Base-by-base conservation (phyloP, 805 yeast species). In the Saccharomycopsis fibuligera region DNA sequence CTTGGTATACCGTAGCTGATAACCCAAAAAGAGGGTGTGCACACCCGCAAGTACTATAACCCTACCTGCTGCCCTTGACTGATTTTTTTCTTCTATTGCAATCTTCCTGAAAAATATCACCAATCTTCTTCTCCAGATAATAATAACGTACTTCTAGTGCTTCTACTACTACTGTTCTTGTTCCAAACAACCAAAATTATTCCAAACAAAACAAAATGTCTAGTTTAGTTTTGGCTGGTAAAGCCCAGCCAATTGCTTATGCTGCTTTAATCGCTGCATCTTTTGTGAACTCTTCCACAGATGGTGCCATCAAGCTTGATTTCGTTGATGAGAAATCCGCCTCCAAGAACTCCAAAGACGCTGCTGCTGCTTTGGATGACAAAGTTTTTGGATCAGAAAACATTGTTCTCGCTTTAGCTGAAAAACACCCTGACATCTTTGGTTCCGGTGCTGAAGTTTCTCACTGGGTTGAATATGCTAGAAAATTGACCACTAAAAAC, bases 201-300 rank as follows among this genome's bases (percentile, higher is more conserved):
- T n/a, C 16, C 39, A 10, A n/a, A 9, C 12, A 35, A 35, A 10
- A 24, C 16, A 27, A n/a, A 29, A 50, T 50, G 53, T 17, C 45
- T 17, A 60, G 64, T 42, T 71, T 90, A 54, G 74, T 81, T 50
- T 68, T 90, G 56, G 96, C 96, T 50, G 88, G 86, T 48, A 90
- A 88, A 72, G 95, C 96, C 4, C 86, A 86, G 17, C 73, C 76
- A 44, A 83, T 86, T 50, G 93, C 91, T 25, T 91, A 87, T 63
- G 76, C 86, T 4, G 79, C 81, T 16, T 68, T 89, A 53, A 79
- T 86, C 58, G 95, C 95, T 38, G 86, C 89, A 38, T 81, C 83
- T 21, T 74, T 85, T 44, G 79, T 83, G 59, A 86, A 86, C 67
- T 65, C 71, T 27, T 63, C 67, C 45, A 69, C 68, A 3, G 73